phyloP scores from a whole-genome alignment of 129 eudicot genomes.

The Lactuca saligna region DNA sequence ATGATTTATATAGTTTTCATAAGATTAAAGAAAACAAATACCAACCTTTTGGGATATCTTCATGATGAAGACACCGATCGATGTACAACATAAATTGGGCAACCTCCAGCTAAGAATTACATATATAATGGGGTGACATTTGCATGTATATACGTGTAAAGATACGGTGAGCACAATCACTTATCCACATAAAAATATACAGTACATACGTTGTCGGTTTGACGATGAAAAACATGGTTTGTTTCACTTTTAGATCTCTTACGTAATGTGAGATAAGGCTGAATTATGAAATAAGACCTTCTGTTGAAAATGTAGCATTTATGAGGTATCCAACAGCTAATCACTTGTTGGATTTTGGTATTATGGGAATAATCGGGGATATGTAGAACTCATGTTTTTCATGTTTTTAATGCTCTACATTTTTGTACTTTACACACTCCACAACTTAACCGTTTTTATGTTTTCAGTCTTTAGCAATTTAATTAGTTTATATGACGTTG shows the following conservation, averaged over 20 bases:
- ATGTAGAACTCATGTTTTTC: background rate
- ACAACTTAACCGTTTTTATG: background rate
- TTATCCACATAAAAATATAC: background rate
- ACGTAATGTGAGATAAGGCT: background rate
- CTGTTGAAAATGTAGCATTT: background rate
- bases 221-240: conserved; percentile 4
- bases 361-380: background rate
- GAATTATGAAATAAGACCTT: background rate
- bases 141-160: background rate
- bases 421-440: background rate
- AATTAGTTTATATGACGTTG: too few species aligned
- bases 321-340: background rate
- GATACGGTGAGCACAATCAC: background rate
- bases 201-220: background rate
- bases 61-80: background rate
- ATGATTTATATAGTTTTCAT: background rate
- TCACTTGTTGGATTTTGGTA: background rate
- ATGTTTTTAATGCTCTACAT: background rate
- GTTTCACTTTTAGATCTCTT: conserved; percentile 1
- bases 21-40: background rate
- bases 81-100: background rate
- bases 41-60: conserved; percentile 3
- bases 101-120: conserved; percentile 1
- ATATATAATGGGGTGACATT: background rate
- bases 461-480: background rate